Percentiles rank a stretch among this genome's conserved stretches.
These are phyloP conservation scores for Grosmannia clavigera DNA, from an alignment of 2,329 filamentous ascomycete genomes.

Conservation along the genomic window DNA sequence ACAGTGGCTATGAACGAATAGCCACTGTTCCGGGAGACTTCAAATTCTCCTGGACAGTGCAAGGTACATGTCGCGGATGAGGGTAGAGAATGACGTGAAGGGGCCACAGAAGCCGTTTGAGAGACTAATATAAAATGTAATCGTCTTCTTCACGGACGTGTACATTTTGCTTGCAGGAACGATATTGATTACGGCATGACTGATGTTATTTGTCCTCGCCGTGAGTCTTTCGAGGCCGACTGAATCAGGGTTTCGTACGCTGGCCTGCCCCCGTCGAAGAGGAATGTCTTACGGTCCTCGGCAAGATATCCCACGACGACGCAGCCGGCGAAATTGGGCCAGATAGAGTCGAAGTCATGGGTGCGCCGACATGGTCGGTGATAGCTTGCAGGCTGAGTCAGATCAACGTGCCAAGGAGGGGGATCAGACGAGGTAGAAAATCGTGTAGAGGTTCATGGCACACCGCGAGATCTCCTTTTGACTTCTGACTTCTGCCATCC, in stretches of 20 bases:
- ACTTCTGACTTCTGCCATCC: not conserved
- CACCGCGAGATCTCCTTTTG: conserved; percentile 28
- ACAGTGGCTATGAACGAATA: conserved; percentile 74
- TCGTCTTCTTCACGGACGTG: conserved; percentile 50
- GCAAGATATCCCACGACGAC: conserved; percentile 70
- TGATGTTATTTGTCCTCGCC: not conserved
- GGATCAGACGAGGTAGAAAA: conserved; percentile 78
- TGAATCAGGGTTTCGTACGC: not conserved
- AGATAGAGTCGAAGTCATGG: conserved; percentile 60
- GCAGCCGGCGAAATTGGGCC: conserved; percentile 77
- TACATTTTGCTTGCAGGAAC: conserved; percentile 23
- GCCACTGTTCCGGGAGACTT: conserved; percentile 48
- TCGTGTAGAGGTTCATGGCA: conserved; percentile 51
- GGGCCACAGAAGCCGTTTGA: conserved; percentile 61
- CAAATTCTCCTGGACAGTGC: conserved; percentile 44
- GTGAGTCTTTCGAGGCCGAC: not conserved
- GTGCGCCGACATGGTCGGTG: conserved; percentile 73
- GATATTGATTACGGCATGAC: conserved; percentile 23
- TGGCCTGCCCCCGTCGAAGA: not conserved
- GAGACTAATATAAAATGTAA: conserved; percentile 50
- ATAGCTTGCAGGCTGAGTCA: conserved; percentile 68
- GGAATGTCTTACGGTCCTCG: not conserved
- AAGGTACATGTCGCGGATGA: conserved; percentile 53
- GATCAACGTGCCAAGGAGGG: conserved; percentile 71
- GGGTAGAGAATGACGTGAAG: conserved; percentile 59